phyloP scores from a whole-genome alignment of 2,329 filamentous ascomycete genomes.

The Mariannaea elegans region DNA sequence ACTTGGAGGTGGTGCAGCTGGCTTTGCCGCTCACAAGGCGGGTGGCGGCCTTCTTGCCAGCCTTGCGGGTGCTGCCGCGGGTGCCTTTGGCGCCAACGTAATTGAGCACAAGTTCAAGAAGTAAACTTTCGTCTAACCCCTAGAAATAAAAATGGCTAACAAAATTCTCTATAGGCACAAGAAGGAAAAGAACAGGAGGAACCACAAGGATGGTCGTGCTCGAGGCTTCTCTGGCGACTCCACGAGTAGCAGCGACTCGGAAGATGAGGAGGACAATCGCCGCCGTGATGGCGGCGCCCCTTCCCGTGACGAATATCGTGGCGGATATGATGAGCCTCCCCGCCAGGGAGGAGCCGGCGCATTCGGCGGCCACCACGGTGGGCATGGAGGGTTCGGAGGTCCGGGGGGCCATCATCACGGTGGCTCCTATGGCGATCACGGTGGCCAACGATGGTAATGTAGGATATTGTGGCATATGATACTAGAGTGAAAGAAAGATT shows the following conservation, averaged over 20 bases:
- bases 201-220: slow-evolving; percentile 34
- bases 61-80: slow-evolving; percentile 56
- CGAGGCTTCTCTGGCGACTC: slow-evolving; percentile 32
- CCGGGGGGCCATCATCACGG: slow-evolving; percentile 1
- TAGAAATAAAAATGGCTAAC: neutral
- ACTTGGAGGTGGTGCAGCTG: slow-evolving; percentile 58
- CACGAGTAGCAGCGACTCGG: slow-evolving; percentile 38
- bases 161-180: slow-evolving; percentile 21
- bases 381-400: slow-evolving; percentile 4
- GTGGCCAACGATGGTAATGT: neutral
- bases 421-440: neutral
- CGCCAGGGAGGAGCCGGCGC: neutral
- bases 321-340: neutral
- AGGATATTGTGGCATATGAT: no score
- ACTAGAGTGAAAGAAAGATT: no score
- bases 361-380: neutral
- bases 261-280: slow-evolving; percentile 30
- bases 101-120: slow-evolving; percentile 51
- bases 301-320: neutral
- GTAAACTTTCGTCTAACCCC: slow-evolving; percentile 8
- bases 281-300: neutral
- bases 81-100: slow-evolving; percentile 60
- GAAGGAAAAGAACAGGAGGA: slow-evolving; percentile 38
- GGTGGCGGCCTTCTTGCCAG: slow-evolving; percentile 60
- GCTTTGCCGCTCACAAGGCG: slow-evolving; percentile 59